These are phyloP conservation scores for Agaricus subrufescens DNA, from an alignment of 768 basidiomycete genomes.

Conservation along the genomic window DNA sequence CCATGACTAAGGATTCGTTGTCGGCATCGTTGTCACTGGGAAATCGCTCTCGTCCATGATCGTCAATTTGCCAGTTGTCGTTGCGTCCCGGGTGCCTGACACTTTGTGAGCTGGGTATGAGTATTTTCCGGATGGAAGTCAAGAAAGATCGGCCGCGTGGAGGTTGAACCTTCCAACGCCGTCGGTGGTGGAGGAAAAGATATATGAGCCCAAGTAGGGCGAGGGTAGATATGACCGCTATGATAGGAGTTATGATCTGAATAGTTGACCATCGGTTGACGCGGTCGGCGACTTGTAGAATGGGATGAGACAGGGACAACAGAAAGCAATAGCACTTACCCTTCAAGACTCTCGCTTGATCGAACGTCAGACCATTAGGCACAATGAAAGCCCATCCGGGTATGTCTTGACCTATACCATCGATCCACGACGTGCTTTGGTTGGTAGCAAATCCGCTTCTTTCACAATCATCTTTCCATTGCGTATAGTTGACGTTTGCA, in stretches of 20 bases:
- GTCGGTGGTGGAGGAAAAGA: slow-evolving; percentile 8
- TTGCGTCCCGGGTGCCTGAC: slow-evolving; percentile 7
- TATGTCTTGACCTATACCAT: background rate
- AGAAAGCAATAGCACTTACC: background rate
- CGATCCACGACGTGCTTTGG: background rate
- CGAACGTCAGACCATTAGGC: background rate
- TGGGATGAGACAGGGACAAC: background rate
- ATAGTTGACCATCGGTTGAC: slow-evolving; percentile 16
- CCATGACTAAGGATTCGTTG: slow-evolving; percentile 10
- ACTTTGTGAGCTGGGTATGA: slow-evolving; percentile 4
- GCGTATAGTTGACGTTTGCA: background rate
- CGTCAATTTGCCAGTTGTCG: slow-evolving; percentile 16
- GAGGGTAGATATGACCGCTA: slow-evolving; percentile 12
- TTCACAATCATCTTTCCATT: background rate
- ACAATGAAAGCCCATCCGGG: background rate
- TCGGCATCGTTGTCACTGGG: background rate
- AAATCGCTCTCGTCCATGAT: background rate
- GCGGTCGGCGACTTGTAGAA: background rate
- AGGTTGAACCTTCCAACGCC: background rate
- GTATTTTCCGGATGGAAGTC: background rate
- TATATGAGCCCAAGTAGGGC: slow-evolving; percentile 11
- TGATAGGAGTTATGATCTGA: slow-evolving; percentile 17
- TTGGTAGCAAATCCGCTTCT: background rate
- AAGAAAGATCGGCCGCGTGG: background rate
- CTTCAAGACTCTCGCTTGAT: background rate